These are phyloP conservation scores for Carex sylvatica DNA, from an alignment of 202 grass and related monocot genomes.

Conservation along the genomic window DNA sequence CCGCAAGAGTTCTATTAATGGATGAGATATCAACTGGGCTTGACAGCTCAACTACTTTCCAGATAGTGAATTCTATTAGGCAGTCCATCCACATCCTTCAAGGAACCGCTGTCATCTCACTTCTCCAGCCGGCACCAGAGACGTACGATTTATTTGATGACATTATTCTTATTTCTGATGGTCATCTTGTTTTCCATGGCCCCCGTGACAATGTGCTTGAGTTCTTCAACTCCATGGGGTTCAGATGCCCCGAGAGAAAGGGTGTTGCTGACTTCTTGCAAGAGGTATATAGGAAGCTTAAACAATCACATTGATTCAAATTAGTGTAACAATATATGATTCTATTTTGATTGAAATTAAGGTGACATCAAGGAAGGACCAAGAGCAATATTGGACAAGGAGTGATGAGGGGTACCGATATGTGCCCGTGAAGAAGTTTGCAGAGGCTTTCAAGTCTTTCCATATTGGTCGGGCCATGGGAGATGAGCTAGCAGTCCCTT, in stretches of 20 bases:
- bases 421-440: slow-evolving; percentile 43
- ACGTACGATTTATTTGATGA: slow-evolving; percentile 59
- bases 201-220: slow-evolving; percentile 37
- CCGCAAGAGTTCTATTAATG: slow-evolving; percentile 53
- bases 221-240: slow-evolving; percentile 53
- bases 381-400: slow-evolving; percentile 44
- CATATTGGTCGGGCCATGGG: slow-evolving; percentile 26
- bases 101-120: slow-evolving; percentile 44
- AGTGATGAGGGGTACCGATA: slow-evolving; percentile 36
- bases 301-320: not conserved
- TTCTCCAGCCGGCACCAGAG: slow-evolving; percentile 56
- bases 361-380: slow-evolving; percentile 56
- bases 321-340: not conserved
- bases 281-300: slow-evolving; percentile 29
- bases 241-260: slow-evolving; percentile 56
- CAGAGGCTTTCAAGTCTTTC: slow-evolving; percentile 39
- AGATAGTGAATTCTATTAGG: slow-evolving; percentile 49
- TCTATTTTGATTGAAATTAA: slow-evolving; percentile 19
- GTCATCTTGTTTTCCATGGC: slow-evolving; percentile 49
- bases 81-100: slow-evolving; percentile 48
- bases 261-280: slow-evolving; percentile 59
- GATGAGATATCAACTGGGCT: slow-evolving; percentile 75
- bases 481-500: slow-evolving; percentile 34
- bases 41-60: slow-evolving; percentile 59
- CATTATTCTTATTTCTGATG: slow-evolving; percentile 56